Percentiles rank a stretch among this genome's conserved stretches.
phyloP scores from a whole-genome alignment of 2,329 filamentous ascomycete species.

The Graphilbum fragrans region DNA sequence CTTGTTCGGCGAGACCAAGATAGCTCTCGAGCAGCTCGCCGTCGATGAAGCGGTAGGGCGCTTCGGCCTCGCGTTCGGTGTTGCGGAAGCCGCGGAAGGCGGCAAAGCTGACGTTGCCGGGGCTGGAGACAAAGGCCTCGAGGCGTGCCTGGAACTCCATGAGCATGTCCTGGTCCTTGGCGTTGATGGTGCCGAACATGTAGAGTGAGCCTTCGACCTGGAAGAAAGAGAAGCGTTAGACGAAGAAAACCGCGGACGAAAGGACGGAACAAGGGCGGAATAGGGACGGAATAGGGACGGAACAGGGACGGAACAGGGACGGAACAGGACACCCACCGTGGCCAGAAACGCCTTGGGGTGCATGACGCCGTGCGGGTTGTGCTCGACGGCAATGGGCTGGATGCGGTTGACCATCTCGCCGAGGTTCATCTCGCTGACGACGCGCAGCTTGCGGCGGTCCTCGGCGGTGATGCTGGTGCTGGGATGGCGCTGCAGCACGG shows the following conservation, averaged over 20 bases:
- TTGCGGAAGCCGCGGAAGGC: conserved; percentile 75
- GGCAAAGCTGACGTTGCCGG: conserved; percentile 65
- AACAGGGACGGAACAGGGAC: background rate
- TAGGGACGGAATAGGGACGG: too few relatives aligned
- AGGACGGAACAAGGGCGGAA: background rate
- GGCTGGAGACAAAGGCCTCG: conserved; percentile 50
- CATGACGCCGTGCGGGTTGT: conserved; percentile 53
- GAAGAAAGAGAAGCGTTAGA: background rate
- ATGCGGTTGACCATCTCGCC: conserved; percentile 94
- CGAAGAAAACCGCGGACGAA: background rate
- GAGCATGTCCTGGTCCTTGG: conserved; percentile 63
- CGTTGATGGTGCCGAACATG: conserved; percentile 69
- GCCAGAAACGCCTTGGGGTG: conserved; percentile 76
- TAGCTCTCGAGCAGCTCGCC: conserved; percentile 85
- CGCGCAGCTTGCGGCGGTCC: conserved; percentile 57
- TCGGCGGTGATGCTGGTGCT: conserved; percentile 57
- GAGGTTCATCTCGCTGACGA: conserved; percentile 71
- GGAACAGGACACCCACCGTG: conserved; percentile 75
- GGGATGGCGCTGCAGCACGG: conserved; percentile 64
- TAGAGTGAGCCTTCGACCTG: conserved; percentile 87
- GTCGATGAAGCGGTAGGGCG: conserved; percentile 80
- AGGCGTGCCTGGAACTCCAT: conserved; percentile 69
- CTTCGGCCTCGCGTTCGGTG: conserved; percentile 54
- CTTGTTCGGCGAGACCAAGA: conserved; percentile 52
- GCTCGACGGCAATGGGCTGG: conserved; percentile 56